These are phyloP conservation scores for Chloris gayana DNA, from an alignment of 176 grass and related monocot genomes.

Conservation along the genomic window DNA sequence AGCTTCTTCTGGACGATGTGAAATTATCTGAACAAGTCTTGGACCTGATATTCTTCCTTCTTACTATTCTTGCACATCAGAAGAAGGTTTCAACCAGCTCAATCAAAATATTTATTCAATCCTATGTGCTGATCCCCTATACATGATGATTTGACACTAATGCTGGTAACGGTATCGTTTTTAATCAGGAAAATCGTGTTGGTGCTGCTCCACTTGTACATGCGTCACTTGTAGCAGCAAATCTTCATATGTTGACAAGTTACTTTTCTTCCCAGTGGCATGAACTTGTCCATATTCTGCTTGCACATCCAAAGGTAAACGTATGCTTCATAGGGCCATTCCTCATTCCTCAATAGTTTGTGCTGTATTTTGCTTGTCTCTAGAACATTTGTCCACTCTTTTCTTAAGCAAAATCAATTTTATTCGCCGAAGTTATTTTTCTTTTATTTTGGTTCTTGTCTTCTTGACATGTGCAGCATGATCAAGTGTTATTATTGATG, in stretches of 20 bases:
- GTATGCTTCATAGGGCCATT: background rate
- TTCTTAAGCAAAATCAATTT: slow-evolving; percentile 3
- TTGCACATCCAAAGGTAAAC: slow-evolving; percentile 89
- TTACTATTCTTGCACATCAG: slow-evolving; percentile 76
- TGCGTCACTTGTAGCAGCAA: slow-evolving; percentile 68
- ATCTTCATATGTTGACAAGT: slow-evolving; percentile 84
- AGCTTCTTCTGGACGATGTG: slow-evolving; percentile 90
- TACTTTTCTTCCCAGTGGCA: slow-evolving; percentile 86
- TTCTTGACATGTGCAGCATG: slow-evolving; percentile 8
- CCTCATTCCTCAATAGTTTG: background rate
- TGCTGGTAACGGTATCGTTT: slow-evolving; percentile 43
- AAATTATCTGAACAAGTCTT: slow-evolving; percentile 91
- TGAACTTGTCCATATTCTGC: slow-evolving; percentile 94
- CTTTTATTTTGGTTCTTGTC: background rate
- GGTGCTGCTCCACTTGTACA: slow-evolving; percentile 70
- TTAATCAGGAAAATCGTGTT: slow-evolving; percentile 68
- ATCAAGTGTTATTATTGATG: background rate
- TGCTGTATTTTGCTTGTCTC: background rate
- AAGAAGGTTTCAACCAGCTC: slow-evolving; percentile 65
- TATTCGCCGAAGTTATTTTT: background rate
- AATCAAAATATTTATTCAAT: slow-evolving; percentile 30
- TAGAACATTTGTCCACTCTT: background rate
- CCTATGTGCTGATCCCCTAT: slow-evolving; percentile 17
- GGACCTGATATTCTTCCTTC: slow-evolving; percentile 81
- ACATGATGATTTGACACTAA: slow-evolving; percentile 42